Conservation (phyloP, 768 basidiomycete species). For the Suillus weaverae region DNA sequence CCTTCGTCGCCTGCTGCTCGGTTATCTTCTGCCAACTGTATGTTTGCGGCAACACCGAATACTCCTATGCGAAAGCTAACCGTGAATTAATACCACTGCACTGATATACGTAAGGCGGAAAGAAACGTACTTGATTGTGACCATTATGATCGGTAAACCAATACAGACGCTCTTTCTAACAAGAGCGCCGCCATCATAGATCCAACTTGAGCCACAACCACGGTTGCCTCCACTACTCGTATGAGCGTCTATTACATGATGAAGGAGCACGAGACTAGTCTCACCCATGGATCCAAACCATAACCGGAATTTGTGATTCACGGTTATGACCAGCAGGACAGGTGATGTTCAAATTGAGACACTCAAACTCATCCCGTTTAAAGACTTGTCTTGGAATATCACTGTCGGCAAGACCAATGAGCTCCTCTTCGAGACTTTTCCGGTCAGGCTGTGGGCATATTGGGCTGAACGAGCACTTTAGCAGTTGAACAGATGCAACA, state of each 20-base stretch:
- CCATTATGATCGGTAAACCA: conserved; percentile 66
- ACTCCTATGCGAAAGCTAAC: conserved; percentile 74
- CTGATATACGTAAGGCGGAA: conserved; percentile 17
- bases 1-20: conserved; percentile 62
- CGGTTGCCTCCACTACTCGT: conserved; percentile 62
- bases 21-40: conserved; percentile 68
- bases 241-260: conserved; percentile 19
- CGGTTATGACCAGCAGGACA: conserved; percentile 57
- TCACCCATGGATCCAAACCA: conserved; percentile 88
- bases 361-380: conserved; percentile 74
- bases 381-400: conserved; percentile 55
- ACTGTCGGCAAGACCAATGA: conserved; percentile 57
- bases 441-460: conserved; percentile 68
- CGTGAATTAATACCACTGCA: conserved; percentile 1
- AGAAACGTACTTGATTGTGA: conserved; percentile 68
- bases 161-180: conserved; percentile 65
- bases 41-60: conserved; percentile 73
- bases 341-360: conserved; percentile 81
- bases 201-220: conserved; percentile 76
- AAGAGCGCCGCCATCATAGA: conserved; percentile 71
- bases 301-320: conserved; percentile 64
- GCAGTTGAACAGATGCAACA: conserved; percentile 5
- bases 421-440: conserved; percentile 54
- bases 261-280: conserved; percentile 32
- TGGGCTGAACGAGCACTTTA: conserved; percentile 44